Evolutionary conservation across 192 early-diverging fungal genomes (phyloP).

Genomic region (Backusella psychrophila): DNA sequence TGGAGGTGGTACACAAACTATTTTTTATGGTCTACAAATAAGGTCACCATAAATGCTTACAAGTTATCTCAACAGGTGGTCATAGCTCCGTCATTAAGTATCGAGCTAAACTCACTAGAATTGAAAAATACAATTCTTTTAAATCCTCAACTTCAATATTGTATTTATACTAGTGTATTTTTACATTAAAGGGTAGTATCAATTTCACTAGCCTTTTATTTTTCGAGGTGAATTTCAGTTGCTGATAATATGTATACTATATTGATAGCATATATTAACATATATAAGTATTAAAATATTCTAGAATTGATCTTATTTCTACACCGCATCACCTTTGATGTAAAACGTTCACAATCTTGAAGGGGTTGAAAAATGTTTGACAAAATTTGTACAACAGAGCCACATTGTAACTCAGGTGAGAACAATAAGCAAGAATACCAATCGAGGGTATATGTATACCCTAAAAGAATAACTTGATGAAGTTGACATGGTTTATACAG

Average conservation of each 20-base stretch:
- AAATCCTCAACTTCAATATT: background rate
- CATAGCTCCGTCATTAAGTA: background rate
- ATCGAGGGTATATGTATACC: background rate
- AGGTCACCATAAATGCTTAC: background rate
- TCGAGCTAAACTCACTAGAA: background rate
- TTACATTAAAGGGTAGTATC: background rate
- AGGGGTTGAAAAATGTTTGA: background rate
- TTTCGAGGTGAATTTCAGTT: background rate
- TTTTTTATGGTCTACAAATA: background rate
- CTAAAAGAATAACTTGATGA: background rate
- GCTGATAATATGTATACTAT: background rate
- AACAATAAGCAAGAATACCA: background rate
- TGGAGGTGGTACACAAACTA: background rate
- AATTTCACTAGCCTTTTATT: background rate
- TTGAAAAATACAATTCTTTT: background rate
- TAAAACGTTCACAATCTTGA: background rate
- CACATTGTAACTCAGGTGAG: constrained; percentile 4
- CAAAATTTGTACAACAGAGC: background rate
- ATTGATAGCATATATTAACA: background rate
- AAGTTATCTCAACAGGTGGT: background rate
- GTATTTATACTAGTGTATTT: background rate
- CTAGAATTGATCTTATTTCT: background rate
- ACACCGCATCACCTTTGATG: background rate
- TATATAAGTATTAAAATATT: background rate
- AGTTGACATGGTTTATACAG: background rate